phyloP scores from a whole-genome alignment of 768 basidiomycete species.

The Mycena crocata region DNA sequence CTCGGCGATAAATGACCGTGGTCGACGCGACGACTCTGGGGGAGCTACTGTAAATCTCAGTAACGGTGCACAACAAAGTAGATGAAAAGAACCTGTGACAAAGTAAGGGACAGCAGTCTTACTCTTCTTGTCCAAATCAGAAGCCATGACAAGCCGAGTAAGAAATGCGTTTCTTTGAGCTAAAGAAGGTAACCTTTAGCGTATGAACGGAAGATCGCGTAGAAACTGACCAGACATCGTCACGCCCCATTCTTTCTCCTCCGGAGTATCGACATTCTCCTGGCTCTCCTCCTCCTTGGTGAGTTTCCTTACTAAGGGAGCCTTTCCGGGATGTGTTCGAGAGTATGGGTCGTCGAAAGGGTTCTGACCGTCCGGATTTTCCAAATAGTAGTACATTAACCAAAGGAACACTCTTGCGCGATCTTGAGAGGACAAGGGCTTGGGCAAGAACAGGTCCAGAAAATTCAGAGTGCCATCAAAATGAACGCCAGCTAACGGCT shows the following conservation, averaged over 20 bases:
- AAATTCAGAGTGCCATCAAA: slow-evolving; percentile 83
- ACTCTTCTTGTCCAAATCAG: slow-evolving; percentile 63
- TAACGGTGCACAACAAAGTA: neutral
- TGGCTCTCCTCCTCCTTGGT: slow-evolving; percentile 62
- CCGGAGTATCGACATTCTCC: slow-evolving; percentile 84
- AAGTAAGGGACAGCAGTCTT: slow-evolving; percentile 57
- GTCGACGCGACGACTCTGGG: slow-evolving; percentile 45
- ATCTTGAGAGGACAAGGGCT: slow-evolving; percentile 74
- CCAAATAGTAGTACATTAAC: slow-evolving; percentile 86
- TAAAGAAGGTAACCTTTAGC: neutral
- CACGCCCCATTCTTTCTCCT: slow-evolving; percentile 83
- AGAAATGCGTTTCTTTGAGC: slow-evolving; percentile 75
- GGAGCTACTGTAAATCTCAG: slow-evolving; percentile 32
- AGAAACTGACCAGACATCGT: slow-evolving; percentile 66
- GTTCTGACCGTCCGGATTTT: slow-evolving; percentile 71
- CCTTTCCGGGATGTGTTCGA: slow-evolving; percentile 65
- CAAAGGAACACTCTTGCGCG: slow-evolving; percentile 87
- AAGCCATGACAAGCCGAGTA: slow-evolving; percentile 70
- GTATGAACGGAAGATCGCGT: neutral
- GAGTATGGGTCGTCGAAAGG: slow-evolving; percentile 82
- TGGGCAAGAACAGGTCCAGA: slow-evolving; percentile 87
- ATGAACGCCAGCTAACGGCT: slow-evolving; percentile 75
- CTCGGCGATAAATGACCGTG: slow-evolving; percentile 45
- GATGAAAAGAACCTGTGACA: slow-evolving; percentile 53
- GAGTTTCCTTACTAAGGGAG: slow-evolving; percentile 69